Evolutionary conservation across 106 monocot species (phyloP).

Genomic region (Dioscorea alata): DNA sequence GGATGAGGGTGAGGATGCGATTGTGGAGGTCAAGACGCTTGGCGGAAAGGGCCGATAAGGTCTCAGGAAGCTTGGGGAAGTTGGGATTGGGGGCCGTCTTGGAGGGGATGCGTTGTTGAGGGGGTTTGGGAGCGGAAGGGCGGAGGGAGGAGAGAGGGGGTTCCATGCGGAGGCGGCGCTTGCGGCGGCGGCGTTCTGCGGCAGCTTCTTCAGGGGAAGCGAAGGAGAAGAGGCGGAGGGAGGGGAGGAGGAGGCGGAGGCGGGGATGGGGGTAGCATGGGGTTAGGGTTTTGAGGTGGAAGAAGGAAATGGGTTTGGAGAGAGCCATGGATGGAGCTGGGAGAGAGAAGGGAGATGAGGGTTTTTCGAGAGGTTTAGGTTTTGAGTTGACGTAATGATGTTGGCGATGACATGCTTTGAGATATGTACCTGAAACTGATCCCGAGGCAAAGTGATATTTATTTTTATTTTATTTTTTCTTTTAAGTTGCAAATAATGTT

Average conservation of each 20-base stretch:
- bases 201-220: conserved; percentile 84
- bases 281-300: conserved; percentile 24
- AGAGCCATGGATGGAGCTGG: too few species aligned
- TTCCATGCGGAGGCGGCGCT: conserved; percentile 89
- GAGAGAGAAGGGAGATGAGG: too few species aligned
- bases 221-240: conserved; percentile 64
- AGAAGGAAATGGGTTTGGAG: conserved; percentile 14
- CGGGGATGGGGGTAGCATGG: conserved; percentile 3
- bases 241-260: conserved; percentile 6
- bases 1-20: conserved; percentile 68
- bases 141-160: conserved; percentile 68
- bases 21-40: conserved; percentile 81
- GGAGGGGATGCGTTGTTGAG: conserved; percentile 16
- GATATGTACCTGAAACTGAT: too few species aligned
- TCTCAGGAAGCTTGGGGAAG: conserved; percentile 77
- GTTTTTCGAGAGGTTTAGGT: too few species aligned
- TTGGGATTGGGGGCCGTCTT: conserved; percentile 40
- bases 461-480: too few species aligned
- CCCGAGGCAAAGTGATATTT: too few species aligned
- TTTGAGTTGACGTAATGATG: too few species aligned
- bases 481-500: too few species aligned
- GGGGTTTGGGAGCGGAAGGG: conserved; percentile 13
- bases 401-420: too few species aligned
- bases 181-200: conserved; percentile 88
- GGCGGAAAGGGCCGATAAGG: conserved; percentile 56